Conservation (phyloP, 2,329 filamentous ascomycete species). For the Aspergillus sp. region DNA sequence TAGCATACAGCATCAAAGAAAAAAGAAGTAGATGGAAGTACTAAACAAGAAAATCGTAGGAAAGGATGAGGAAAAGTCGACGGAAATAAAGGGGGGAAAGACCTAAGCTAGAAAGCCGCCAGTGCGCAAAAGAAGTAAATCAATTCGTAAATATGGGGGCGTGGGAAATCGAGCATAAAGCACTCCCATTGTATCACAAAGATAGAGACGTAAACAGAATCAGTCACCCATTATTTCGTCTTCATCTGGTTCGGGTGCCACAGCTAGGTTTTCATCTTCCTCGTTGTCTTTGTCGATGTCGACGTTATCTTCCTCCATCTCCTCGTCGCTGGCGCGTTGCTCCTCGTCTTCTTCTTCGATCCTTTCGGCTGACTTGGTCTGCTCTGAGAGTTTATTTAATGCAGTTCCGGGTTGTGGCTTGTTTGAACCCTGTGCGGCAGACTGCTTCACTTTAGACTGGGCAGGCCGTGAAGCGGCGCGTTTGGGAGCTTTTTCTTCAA, state of each 20-base stretch:
- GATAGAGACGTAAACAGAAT: slow-evolving; percentile 8
- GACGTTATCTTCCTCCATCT: slow-evolving; percentile 34
- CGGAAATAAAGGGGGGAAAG: neutral
- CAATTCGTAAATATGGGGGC: neutral
- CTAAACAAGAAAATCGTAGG: neutral
- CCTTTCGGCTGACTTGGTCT: slow-evolving; percentile 41
- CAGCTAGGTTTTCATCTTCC: slow-evolving; percentile 24
- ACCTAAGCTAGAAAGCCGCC: neutral
- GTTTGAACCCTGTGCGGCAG: slow-evolving; percentile 10
- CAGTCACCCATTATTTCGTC: slow-evolving; percentile 47
- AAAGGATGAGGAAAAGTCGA: neutral
- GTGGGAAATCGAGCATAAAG: neutral
- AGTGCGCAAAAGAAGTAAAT: slow-evolving; percentile 12
- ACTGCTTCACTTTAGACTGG: slow-evolving; percentile 36
- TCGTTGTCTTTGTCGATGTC: slow-evolving; percentile 46
- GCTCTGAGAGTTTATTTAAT: slow-evolving; percentile 22
- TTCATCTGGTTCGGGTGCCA: slow-evolving; percentile 34
- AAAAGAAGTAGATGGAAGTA: neutral
- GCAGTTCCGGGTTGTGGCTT: slow-evolving; percentile 14
- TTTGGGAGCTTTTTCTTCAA: slow-evolving; percentile 65
- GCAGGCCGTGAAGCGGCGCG: slow-evolving; percentile 16
- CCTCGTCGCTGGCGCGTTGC: slow-evolving; percentile 34
- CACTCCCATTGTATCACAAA: neutral
- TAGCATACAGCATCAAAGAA: neutral
- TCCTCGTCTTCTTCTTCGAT: slow-evolving; percentile 45